Evolutionary conservation across 768 basidiomycete genomes (phyloP).

Genomic region (Guyanaporus albipodus): DNA sequence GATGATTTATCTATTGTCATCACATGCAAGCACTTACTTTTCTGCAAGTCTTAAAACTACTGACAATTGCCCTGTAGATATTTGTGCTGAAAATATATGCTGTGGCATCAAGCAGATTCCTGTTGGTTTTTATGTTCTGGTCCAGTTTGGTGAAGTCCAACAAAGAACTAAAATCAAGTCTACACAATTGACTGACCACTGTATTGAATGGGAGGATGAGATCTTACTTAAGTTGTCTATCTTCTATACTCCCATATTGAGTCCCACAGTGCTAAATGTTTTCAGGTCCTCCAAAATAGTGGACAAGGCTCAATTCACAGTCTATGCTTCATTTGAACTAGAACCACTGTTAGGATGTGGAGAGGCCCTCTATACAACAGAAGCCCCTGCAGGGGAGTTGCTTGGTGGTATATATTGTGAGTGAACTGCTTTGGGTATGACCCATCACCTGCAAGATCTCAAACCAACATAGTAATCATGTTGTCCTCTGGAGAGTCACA

Average conservation of each 20-base stretch:
- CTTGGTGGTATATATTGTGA: neutral
- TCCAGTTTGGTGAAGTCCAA: too few relatives aligned
- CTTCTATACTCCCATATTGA: too few relatives aligned
- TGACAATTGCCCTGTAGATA: too few relatives aligned
- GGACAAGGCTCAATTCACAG: neutral
- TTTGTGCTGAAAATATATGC: too few relatives aligned
- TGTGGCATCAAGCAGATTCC: too few relatives aligned
- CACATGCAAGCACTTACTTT: too few relatives aligned
- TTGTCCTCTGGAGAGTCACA: neutral
- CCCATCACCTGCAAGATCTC: neutral
- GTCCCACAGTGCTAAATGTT: neutral
- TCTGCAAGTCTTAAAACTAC: too few relatives aligned
- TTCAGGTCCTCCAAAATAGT: neutral
- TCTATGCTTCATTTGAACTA: neutral
- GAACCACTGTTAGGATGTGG: neutral
- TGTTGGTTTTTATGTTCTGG: too few relatives aligned
- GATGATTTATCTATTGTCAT: too few relatives aligned
- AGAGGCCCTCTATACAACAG: neutral
- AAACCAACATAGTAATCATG: neutral
- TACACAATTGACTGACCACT: too few relatives aligned
- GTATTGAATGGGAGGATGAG: constrained; percentile 1
- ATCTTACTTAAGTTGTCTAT: neutral
- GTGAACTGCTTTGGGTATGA: neutral
- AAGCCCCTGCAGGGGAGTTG: neutral
- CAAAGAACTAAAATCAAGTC: too few relatives aligned